phyloP scores from a whole-genome alignment of 2,329 filamentous ascomycete species.

The Colletotrichum neosansevieriae region DNA sequence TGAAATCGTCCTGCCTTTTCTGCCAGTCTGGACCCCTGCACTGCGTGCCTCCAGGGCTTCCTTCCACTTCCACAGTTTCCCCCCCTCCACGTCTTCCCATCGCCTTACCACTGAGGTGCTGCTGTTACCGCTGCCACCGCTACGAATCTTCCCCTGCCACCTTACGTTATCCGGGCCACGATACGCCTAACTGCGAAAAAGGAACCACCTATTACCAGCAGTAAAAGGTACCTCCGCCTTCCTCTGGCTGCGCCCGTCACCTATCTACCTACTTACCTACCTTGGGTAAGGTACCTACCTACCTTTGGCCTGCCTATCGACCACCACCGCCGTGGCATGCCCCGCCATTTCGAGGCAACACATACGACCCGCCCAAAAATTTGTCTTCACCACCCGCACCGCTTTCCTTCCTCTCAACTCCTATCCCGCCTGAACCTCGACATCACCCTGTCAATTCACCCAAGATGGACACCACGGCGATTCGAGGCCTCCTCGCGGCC shows the following conservation, averaged over 20 bases:
- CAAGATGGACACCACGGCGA: constrained; percentile 78
- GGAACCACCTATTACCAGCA: background rate
- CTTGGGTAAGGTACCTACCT: background rate
- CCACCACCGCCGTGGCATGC: constrained; percentile 38
- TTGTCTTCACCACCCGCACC: constrained; percentile 40
- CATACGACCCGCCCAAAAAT: constrained; percentile 42
- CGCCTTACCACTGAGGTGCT: background rate
- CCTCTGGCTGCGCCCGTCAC: background rate
- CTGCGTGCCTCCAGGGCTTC: no score
- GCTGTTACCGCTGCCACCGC: background rate
- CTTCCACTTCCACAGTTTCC: no score
- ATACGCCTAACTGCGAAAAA: background rate
- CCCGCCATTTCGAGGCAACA: constrained; percentile 42
- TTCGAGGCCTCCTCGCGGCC: constrained; percentile 81
- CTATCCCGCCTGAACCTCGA: constrained; percentile 40
- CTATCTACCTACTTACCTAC: background rate
- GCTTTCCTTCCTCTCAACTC: constrained; percentile 41
- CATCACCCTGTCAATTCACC: constrained; percentile 42
- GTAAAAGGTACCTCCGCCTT: constrained; percentile 5
- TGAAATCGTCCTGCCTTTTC: constrained; percentile 18
- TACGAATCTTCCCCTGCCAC: background rate
- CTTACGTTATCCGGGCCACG: constrained; percentile 28
- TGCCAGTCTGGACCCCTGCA: background rate
- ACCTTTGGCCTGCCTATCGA: constrained; percentile 9
- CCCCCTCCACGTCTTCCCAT: background rate